Percentiles rank a stretch among this genome's conserved stretches.
phyloP scores from a whole-genome alignment of 192 early-diverging fungal genomes.

The Umbelopsis sp. region DNA sequence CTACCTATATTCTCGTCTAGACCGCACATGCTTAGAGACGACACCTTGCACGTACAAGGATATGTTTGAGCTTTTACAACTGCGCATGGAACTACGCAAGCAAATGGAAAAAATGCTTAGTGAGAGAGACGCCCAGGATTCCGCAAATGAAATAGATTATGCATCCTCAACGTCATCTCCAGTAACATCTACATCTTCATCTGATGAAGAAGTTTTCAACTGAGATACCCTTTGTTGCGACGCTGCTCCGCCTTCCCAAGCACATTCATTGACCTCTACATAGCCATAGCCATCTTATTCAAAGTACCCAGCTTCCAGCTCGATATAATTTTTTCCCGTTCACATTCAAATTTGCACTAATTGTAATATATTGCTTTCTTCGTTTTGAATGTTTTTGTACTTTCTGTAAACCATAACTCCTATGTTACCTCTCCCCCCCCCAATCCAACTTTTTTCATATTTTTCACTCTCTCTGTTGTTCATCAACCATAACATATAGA shows the following conservation, averaged over 20 bases:
- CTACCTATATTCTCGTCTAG: not conserved
- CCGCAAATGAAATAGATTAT: not conserved
- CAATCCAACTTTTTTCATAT: not conserved
- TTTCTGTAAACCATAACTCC: not conserved
- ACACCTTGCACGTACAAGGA: slow-evolving; percentile 24
- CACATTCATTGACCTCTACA: not conserved
- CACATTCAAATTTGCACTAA: not conserved
- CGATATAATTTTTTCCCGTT: not conserved
- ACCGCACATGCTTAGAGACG: slow-evolving; percentile 11
- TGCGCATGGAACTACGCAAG: slow-evolving; percentile 20
- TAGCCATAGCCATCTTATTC: not conserved
- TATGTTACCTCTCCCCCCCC: not conserved
- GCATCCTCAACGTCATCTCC: slow-evolving; percentile 19
- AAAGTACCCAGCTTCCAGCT: not conserved
- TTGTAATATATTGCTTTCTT: not conserved
- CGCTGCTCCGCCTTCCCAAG: not conserved
- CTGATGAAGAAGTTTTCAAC: not conserved
- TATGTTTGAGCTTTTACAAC: slow-evolving; percentile 25
- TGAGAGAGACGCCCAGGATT: slow-evolving; percentile 6
- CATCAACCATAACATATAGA: not conserved
- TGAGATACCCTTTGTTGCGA: slow-evolving; percentile 1
- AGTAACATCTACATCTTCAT: slow-evolving; percentile 13
- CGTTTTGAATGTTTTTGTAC: slow-evolving; percentile 1
- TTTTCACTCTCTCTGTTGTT: not conserved
- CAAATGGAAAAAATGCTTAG: slow-evolving; percentile 24